These are phyloP conservation scores for Pistacia vera DNA, from an alignment of 345 rosid genomes.

Conservation along the genomic window DNA sequence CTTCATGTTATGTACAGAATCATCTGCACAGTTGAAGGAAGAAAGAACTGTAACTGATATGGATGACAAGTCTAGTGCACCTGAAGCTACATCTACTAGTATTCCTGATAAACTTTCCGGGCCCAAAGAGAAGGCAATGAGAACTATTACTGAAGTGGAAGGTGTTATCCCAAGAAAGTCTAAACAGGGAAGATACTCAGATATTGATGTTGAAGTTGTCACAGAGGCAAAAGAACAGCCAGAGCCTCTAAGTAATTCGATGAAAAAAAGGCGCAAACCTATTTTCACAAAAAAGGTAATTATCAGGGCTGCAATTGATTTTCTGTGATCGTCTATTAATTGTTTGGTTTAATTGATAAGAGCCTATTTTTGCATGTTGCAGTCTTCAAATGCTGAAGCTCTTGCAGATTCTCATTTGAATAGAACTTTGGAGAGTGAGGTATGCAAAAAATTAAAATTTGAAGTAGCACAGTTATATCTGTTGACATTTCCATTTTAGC, in stretches of 20 bases:
- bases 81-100: slow-evolving; percentile 56
- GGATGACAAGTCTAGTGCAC: slow-evolving; percentile 54
- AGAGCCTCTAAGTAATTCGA: slow-evolving; percentile 35
- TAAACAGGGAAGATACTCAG: slow-evolving; percentile 49
- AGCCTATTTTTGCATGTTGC: slow-evolving; percentile 25
- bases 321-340: neutral
- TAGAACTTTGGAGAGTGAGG: slow-evolving; percentile 47
- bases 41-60: slow-evolving; percentile 46
- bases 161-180: slow-evolving; percentile 44
- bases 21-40: slow-evolving; percentile 68
- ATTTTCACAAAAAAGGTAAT: slow-evolving; percentile 41
- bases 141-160: slow-evolving; percentile 39
- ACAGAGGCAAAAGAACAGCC: slow-evolving; percentile 45
- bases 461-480: neutral
- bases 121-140: slow-evolving; percentile 42
- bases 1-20: slow-evolving; percentile 51
- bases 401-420: slow-evolving; percentile 35
- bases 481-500: neutral
- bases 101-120: slow-evolving; percentile 39
- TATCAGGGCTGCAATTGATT: neutral
- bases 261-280: slow-evolving; percentile 59
- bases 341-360: slow-evolving; percentile 11
- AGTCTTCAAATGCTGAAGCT: slow-evolving; percentile 54
- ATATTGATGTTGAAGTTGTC: slow-evolving; percentile 33
- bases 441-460: slow-evolving; percentile 29